phyloP scores from a whole-genome alignment of 1,139 yeast genomes.

The Geotrichum fermentans region DNA sequence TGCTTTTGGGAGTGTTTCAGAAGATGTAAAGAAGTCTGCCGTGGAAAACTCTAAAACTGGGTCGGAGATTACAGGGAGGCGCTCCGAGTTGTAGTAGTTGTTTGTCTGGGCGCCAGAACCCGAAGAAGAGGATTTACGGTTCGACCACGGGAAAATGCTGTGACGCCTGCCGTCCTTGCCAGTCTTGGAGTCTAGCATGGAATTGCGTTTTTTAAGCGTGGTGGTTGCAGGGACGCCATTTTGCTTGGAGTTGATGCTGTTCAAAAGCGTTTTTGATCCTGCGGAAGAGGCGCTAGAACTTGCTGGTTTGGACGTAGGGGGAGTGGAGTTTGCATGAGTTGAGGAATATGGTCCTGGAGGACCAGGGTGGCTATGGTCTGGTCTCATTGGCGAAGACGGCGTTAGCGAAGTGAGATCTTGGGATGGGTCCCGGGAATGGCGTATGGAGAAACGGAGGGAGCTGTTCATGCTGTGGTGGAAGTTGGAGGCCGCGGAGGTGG shows the following conservation, averaged over 20 bases:
- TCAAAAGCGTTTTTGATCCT: background rate
- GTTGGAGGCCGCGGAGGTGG: background rate
- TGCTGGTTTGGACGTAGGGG: constrained; percentile 1
- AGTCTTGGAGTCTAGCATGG: background rate
- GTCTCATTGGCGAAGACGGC: background rate
- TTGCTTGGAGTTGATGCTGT: background rate
- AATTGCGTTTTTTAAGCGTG: background rate
- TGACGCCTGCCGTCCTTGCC: constrained; percentile 9
- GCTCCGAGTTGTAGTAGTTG: constrained; percentile 17
- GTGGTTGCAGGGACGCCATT: background rate
- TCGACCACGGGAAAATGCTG: constrained; percentile 18
- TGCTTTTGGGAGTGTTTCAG: background rate
- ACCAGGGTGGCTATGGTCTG: background rate
- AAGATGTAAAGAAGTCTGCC: constrained; percentile 18
- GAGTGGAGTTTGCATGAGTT: constrained; percentile 4
- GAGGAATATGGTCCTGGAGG: constrained; percentile 4
- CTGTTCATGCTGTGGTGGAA: background rate
- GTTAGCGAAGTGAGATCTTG: too few relatives aligned
- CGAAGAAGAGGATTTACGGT: constrained; percentile 7
- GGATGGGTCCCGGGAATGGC: background rate
- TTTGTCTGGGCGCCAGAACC: background rate
- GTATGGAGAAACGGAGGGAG: constrained; percentile 1
- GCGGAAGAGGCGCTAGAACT: background rate
- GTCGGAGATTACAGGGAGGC: constrained; percentile 20
- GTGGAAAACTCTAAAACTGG: constrained; percentile 20